Base-by-base conservation (phyloP, 139 green algal genomes). In the Asterochloris sp. region DNA sequence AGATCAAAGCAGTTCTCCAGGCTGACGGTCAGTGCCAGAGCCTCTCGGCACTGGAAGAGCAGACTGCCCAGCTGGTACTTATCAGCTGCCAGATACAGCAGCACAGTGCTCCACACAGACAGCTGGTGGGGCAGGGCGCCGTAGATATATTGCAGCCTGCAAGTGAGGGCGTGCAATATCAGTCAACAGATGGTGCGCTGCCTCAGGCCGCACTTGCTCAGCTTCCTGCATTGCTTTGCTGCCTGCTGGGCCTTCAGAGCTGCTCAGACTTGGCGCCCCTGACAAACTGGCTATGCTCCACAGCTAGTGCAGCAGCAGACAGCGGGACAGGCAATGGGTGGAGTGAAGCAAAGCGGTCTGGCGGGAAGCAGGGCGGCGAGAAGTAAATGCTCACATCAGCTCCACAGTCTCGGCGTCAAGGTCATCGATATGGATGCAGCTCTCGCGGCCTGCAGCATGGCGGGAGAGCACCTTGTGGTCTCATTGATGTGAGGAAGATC, bases 1-100 rank as follows among this genome's bases (percentile, higher is more conserved):
- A 80, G 23, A 13, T 80, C 47, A n/a, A 80, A 80, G 61, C 67
- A 54, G 61, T 69, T 80, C 60, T 69, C 76, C 67, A 80, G 68
- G 76, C 76, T 80, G 76, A 80, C 68, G 21, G 29, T 61, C 8
- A 62, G 60, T 11, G n/a, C 68, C 10, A 80, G 76, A 15, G 68
- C 60, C 26, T 62, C 60, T 17, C 60, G 67, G 60, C 76, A 80
- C 76, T 80, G 76, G 24, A 69, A n/a, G 24, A 69, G 76, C n/a
- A 80, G n/a, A 21, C 76, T 69, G 76, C 24, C 26, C 13, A 80
- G 0, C 13, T 61, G 60, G 26, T 80, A 80, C 60, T 69, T 69
- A 12, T 80, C 76, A 80, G 60, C 68, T 61, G 76, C 76, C 60
- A 69, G 24, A 38, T 69, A 80, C 23, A 80, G 60, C 0, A 62